Percentiles rank a stretch among this genome's conserved stretches.
phyloP scores from a whole-genome alignment of 306 rosid genomes.

The Begonia masoniana region DNA sequence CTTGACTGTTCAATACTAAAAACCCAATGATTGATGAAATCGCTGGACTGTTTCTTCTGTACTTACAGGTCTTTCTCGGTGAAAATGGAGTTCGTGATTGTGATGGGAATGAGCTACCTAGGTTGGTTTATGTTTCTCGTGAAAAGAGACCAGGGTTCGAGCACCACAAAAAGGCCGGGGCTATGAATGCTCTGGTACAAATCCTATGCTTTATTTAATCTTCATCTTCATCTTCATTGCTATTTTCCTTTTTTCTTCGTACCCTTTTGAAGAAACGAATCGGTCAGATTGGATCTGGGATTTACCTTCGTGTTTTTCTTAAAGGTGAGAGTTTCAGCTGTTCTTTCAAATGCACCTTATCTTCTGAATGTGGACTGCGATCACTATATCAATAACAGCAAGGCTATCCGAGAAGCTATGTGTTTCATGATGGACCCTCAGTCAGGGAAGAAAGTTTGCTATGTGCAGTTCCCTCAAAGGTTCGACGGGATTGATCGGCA shows the following conservation, averaged over 20 bases:
- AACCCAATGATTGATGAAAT: too few species aligned
- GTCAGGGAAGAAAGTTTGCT: conserved; percentile 80
- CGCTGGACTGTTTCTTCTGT: not conserved
- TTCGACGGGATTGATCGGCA: conserved; percentile 95
- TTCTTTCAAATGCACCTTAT: conserved; percentile 83
- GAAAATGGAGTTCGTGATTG: conserved; percentile 69
- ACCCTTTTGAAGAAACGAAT: not conserved
- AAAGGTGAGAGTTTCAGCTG: conserved; percentile 78
- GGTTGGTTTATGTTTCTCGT: conserved; percentile 78
- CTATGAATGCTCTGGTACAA: conserved; percentile 83
- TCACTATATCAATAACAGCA: conserved; percentile 95
- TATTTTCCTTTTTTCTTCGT: conserved; percentile 1
- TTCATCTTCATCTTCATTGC: conserved; percentile 2
- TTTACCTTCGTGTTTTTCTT: conserved; percentile 13
- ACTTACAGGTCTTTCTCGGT: conserved; percentile 71
- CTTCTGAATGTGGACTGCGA: conserved; percentile 92
- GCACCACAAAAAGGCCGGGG: conserved; percentile 96
- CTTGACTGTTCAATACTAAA: too few species aligned
- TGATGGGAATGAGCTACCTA: conserved; percentile 87
- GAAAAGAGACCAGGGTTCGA: conserved; percentile 97
- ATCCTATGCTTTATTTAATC: not conserved
- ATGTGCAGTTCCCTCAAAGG: conserved; percentile 96
- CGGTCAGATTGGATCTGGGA: not conserved
- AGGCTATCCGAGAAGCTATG: conserved; percentile 95
- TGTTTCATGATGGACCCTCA: conserved; percentile 99